Evolutionary conservation across 306 rosid genomes (phyloP).

Genomic region (Cucumis hystrix): DNA sequence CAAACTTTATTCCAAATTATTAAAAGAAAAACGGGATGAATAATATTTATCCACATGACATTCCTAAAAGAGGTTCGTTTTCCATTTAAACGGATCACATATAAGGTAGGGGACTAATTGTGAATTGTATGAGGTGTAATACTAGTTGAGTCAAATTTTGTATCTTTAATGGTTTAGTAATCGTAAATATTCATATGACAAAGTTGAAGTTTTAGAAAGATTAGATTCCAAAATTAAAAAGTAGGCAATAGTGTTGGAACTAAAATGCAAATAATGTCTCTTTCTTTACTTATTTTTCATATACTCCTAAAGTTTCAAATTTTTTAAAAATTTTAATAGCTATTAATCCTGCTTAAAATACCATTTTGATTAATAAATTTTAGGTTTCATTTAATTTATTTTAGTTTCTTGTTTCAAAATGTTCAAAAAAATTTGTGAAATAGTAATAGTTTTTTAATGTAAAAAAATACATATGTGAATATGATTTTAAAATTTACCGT

Average conservation of each 20-base stretch:
- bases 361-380: no score
- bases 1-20: neutral
- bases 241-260: neutral
- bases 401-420: no score
- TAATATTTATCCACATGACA: neutral
- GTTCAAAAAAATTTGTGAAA: no score
- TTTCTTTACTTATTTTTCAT: neutral
- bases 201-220: neutral
- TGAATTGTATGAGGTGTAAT: neutral
- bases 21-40: neutral
- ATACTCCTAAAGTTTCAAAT: neutral
- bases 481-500: no score
- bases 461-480: no score
- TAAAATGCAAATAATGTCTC: neutral
- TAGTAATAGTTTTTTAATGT: no score
- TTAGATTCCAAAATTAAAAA: neutral
- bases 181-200: neutral
- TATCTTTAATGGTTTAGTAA: neutral
- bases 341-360: no score
- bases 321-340: neutral
- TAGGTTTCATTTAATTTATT: no score
- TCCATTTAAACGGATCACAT: no score
- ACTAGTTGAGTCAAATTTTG: neutral
- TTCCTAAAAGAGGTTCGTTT: neutral
- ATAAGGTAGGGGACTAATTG: neutral